Percentiles rank a stretch among this genome's conserved stretches.
Evolutionary conservation across 2,329 filamentous ascomycete genomes (phyloP).

Genomic region (Clonostachys chloroleuca): DNA sequence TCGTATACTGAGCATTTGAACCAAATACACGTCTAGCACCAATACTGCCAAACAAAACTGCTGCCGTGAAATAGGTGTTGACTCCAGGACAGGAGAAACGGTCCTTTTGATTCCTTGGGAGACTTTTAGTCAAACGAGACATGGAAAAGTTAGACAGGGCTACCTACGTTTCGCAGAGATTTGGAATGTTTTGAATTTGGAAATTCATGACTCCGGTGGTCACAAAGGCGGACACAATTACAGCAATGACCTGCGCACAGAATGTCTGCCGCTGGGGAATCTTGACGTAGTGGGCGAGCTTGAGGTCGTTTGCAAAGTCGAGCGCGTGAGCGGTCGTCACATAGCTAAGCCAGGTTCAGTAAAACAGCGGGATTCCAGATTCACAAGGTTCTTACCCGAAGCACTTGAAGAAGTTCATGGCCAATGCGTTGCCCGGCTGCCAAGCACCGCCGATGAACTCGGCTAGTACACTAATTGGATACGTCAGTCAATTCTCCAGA

Average conservation of each 20-base stretch:
- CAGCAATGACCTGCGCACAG: conserved; percentile 25
- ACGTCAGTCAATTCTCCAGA: too few species aligned
- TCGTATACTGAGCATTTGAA: conserved; percentile 24
- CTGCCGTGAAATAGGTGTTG: conserved; percentile 27
- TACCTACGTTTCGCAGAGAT: too few species aligned
- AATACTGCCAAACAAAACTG: conserved; percentile 34
- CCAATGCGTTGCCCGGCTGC: conserved; percentile 35
- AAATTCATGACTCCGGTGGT: conserved; percentile 28
- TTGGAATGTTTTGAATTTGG: conserved; percentile 16
- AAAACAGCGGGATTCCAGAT: not conserved
- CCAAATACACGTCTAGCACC: conserved; percentile 31
- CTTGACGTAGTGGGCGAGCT: conserved; percentile 40
- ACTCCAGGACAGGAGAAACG: conserved; percentile 19
- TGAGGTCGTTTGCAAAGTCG: conserved; percentile 25
- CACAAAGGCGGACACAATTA: conserved; percentile 23
- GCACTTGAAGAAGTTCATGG: conserved; percentile 41
- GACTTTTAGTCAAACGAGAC: not conserved
- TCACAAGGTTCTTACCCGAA: conserved; percentile 14
- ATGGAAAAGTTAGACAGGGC: too few species aligned
- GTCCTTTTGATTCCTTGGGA: conserved; percentile 12
- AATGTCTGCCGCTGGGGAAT: conserved; percentile 28
- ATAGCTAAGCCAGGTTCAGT: conserved; percentile 6
- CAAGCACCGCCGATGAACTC: conserved; percentile 40
- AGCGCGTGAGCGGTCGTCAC: conserved; percentile 26
- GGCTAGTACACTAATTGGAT: conserved; percentile 37